A percentile compares a stretch with the other conserved stretches of the same genome.
phyloP scores from a whole-genome alignment of 768 basidiomycete genomes.

The Lactifluus pinguis region DNA sequence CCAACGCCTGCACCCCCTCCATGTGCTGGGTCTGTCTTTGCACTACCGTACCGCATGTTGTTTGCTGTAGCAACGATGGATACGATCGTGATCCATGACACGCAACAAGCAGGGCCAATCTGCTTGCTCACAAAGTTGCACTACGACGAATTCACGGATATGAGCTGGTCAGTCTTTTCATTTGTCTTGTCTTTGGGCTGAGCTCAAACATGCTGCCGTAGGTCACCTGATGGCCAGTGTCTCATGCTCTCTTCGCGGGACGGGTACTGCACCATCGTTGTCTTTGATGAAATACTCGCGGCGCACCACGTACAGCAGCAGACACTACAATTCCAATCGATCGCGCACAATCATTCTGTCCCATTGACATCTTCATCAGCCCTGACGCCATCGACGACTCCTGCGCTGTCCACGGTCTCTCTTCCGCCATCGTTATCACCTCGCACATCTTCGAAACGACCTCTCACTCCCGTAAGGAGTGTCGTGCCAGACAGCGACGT shows the following conservation, averaged over 20 bases:
- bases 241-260: constrained; percentile 88
- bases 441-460: constrained; percentile 20
- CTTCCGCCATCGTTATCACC: constrained; percentile 15
- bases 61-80: constrained; percentile 97
- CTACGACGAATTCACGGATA: constrained; percentile 96
- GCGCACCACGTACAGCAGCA: constrained; percentile 87
- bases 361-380: constrained; percentile 39
- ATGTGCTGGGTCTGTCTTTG: constrained; percentile 62
- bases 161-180: constrained; percentile 67
- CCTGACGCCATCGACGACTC: constrained; percentile 32
- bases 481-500: not conserved
- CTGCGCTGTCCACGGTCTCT: constrained; percentile 23
- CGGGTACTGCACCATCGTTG: constrained; percentile 92
- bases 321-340: constrained; percentile 81
- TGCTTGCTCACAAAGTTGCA: constrained; percentile 90
- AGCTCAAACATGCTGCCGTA: constrained; percentile 26
- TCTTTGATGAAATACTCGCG: constrained; percentile 90
- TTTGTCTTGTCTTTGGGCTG: not conserved
- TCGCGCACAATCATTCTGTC: constrained; percentile 77
- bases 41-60: constrained; percentile 87
- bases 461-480: constrained; percentile 25
- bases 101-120: constrained; percentile 88
- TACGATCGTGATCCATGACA: constrained; percentile 90
- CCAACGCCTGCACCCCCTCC: constrained; percentile 44
- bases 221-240: constrained; percentile 94